phyloP scores from a whole-genome alignment of 345 rosid genomes.

The Eucalyptus sp. region DNA sequence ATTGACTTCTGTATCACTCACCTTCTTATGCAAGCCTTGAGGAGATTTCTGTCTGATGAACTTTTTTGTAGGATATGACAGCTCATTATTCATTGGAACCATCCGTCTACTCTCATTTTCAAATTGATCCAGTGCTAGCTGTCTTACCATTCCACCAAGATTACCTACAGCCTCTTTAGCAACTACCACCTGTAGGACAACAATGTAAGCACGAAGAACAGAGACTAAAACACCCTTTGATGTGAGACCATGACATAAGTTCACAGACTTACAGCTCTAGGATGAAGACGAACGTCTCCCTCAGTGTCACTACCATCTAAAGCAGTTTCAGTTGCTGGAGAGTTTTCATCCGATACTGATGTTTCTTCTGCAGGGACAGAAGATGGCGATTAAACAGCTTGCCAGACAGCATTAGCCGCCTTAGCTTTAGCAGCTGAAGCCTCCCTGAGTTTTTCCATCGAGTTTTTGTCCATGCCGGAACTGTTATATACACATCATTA shows the following conservation, averaged over 20 bases:
- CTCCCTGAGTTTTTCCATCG: conserved; percentile 84
- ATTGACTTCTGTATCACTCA: conserved; percentile 1
- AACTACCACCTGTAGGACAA: conserved; percentile 69
- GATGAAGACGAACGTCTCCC: conserved; percentile 90
- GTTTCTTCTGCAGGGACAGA: conserved; percentile 49
- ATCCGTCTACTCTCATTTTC: conserved; percentile 95
- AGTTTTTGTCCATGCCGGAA: conserved; percentile 62
- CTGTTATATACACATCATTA: background rate
- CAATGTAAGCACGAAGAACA: background rate
- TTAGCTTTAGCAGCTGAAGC: conserved; percentile 97
- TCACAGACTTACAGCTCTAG: conserved; percentile 79
- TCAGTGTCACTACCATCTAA: conserved; percentile 60
- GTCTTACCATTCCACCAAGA: conserved; percentile 93
- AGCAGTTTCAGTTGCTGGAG: conserved; percentile 46
- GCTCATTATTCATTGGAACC: conserved; percentile 65
- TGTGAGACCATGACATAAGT: background rate
- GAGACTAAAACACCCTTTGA: background rate
- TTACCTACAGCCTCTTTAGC: conserved; percentile 91
- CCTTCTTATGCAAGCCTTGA: conserved; percentile 95
- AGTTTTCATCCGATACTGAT: conserved; percentile 65
- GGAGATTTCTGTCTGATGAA: conserved; percentile 77
- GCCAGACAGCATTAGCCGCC: conserved; percentile 89
- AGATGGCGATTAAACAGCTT: conserved; percentile 74
- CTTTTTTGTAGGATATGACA: conserved; percentile 63
- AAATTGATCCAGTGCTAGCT: conserved; percentile 90